These are phyloP conservation scores for Zymoseptoria tritici DNA, from an alignment of 2,329 filamentous ascomycete species.

Conservation along the genomic window DNA sequence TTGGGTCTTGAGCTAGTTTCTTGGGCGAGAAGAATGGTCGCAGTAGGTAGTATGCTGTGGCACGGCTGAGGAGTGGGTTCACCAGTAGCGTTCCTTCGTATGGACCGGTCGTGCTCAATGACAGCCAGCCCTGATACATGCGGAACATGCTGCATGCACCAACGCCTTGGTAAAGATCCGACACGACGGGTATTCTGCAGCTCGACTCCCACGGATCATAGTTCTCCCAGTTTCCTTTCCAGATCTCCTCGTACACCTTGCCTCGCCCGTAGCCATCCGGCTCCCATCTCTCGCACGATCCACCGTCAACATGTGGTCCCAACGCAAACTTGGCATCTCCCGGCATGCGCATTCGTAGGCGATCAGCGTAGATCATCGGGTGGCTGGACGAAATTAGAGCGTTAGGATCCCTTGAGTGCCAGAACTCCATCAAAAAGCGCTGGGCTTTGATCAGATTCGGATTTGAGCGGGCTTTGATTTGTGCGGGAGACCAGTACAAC, in stretches of 20 bases:
- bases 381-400: constrained; percentile 39
- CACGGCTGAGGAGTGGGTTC: constrained; percentile 66
- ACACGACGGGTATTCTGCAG: constrained; percentile 58
- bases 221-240: constrained; percentile 67
- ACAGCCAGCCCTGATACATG: constrained; percentile 85
- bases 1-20: constrained; percentile 29
- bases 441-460: constrained; percentile 42
- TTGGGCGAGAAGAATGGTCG: constrained; percentile 70
- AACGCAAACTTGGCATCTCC: constrained; percentile 46
- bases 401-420: constrained; percentile 39
- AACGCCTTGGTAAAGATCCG: constrained; percentile 71
- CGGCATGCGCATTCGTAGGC: constrained; percentile 48
- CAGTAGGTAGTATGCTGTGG: constrained; percentile 73
- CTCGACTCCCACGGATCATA: constrained; percentile 78
- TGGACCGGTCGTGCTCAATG: constrained; percentile 65
- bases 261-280: constrained; percentile 55
- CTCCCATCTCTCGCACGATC: constrained; percentile 45
- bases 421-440: constrained; percentile 43
- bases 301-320: constrained; percentile 52
- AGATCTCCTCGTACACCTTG: constrained; percentile 65
- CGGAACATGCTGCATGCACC: constrained; percentile 80
- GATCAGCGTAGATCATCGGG: constrained; percentile 43
- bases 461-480: constrained; percentile 41
- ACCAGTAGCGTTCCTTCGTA: constrained; percentile 74
- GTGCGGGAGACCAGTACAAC: constrained; percentile 43